Percentiles rank a stretch among this genome's conserved stretches.
phyloP scores from a whole-genome alignment of 1,139 yeast genomes.

The Nakaseomyces delphensis region DNA sequence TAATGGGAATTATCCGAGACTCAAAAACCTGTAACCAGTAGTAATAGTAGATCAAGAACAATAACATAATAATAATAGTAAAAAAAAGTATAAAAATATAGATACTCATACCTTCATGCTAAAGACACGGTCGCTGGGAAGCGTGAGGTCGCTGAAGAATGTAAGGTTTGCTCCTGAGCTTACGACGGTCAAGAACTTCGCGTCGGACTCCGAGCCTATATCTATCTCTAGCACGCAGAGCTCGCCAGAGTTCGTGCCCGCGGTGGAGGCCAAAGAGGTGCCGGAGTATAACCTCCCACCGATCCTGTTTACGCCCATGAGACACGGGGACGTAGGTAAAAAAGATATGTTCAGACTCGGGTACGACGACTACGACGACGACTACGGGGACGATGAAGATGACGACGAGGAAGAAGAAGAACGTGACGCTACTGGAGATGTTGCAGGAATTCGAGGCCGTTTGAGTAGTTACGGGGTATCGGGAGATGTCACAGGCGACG shows the following conservation, averaged over 20 bases:
- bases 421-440: no score
- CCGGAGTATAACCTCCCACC: constrained; percentile 2
- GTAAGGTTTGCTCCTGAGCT: constrained; percentile 31
- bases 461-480: no score
- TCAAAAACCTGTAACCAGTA: no score
- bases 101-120: no score
- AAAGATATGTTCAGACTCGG: background rate
- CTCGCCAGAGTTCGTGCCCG: constrained; percentile 2
- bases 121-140: constrained; percentile 2
- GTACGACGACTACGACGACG: constrained; percentile 3
- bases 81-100: no score
- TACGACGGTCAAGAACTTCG: constrained; percentile 28
- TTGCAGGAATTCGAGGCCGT: no score
- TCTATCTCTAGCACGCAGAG: constrained; percentile 21
- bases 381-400: background rate
- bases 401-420: no score
- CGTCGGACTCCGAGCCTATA: constrained; percentile 25
- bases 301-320: constrained; percentile 2
- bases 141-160: constrained; percentile 5
- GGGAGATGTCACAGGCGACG: background rate
- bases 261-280: constrained; percentile 9
- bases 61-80: background rate
- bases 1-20: no score
- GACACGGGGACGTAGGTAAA: no score
- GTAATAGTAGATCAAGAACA: no score